A percentile compares a stretch with the other conserved stretches of the same genome.
Conservation (phyloP, 2,329 filamentous ascomycete species). For the Aureobasidium musti region DNA sequence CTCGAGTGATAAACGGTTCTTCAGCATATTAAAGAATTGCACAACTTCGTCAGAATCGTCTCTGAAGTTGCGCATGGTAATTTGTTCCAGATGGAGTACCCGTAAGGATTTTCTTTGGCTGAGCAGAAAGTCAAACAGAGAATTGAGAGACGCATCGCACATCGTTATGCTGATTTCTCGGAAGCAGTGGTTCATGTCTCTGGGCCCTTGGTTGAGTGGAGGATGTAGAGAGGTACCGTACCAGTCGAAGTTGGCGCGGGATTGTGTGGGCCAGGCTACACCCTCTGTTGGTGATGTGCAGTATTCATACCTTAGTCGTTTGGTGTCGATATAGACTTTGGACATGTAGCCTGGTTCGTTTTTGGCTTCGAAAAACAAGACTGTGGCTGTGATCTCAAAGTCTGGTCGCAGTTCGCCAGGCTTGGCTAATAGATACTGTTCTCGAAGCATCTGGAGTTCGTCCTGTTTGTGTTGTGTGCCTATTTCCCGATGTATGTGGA, state of each 20-base stretch:
- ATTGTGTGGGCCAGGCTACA: background rate
- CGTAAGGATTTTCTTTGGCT: background rate
- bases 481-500: background rate
- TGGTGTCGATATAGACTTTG: background rate
- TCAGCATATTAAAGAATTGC: background rate
- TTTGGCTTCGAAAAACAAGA: background rate
- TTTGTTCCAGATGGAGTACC: background rate
- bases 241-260: background rate
- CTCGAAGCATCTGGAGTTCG: background rate
- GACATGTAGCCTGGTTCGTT: background rate
- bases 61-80: background rate
- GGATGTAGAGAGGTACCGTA: too few relatives aligned
- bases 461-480: background rate
- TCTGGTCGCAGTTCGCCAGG: background rate
- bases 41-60: background rate
- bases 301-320: background rate
- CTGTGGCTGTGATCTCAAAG: background rate
- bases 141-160: background rate
- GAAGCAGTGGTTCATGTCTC: background rate
- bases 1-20: background rate
- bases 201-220: background rate
- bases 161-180: background rate
- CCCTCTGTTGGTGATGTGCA: background rate
- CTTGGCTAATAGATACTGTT: background rate
- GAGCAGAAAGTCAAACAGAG: background rate